phyloP scores from a whole-genome alignment of 176 grass and related monocot species.

The Musa itinerans region DNA sequence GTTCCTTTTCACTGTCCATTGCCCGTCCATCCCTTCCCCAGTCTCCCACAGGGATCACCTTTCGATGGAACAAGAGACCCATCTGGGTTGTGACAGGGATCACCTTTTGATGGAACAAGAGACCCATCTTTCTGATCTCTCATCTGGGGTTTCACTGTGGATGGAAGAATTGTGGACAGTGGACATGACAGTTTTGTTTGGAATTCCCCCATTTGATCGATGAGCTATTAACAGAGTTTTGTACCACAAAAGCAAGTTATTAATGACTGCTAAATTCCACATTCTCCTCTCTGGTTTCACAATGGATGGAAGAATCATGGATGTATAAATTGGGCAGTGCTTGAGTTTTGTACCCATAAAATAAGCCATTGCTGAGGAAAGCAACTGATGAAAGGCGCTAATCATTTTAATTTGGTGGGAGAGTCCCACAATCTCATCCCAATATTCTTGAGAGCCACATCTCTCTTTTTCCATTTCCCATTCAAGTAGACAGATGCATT shows the following conservation, averaged over 20 bases:
- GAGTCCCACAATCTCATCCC: too few relatives aligned
- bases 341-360: background rate
- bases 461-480: background rate
- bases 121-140: background rate
- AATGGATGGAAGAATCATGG: background rate
- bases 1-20: background rate
- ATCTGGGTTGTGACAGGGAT: background rate
- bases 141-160: background rate
- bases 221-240: background rate
- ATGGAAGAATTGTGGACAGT: background rate
- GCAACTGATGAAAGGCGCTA: too few relatives aligned
- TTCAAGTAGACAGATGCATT: background rate
- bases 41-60: background rate
- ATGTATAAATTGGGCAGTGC: background rate
- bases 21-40: background rate
- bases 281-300: too few relatives aligned
- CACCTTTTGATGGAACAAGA: background rate
- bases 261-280: background rate
- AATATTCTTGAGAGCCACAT: too few relatives aligned
- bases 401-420: too few relatives aligned
- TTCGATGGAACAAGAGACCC: background rate
- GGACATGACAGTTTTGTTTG: background rate
- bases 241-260: background rate
- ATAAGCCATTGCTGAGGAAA: background rate
- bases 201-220: background rate